Evolutionary conservation across 169 alveolate species (phyloP).

Genomic region (Plasmodium vivax): DNA sequence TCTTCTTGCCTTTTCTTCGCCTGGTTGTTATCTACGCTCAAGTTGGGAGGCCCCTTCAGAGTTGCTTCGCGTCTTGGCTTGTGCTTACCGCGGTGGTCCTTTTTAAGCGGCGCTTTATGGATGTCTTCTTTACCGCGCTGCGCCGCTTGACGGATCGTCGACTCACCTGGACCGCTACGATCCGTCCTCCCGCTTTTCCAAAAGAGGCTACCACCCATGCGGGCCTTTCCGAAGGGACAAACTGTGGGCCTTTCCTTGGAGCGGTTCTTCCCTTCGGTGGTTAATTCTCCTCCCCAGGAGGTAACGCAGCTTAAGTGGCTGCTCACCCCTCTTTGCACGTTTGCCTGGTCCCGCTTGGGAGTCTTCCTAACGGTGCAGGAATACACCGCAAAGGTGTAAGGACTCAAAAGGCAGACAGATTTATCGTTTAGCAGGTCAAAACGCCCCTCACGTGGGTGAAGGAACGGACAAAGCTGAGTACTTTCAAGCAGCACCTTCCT

Average conservation of each 20-base stretch:
- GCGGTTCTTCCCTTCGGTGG: not conserved
- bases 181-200: not conserved
- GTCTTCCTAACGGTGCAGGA: conserved; percentile 1
- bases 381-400: conserved; percentile 23
- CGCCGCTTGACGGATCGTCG: not conserved
- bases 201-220: not conserved
- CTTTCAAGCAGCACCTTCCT: conserved; percentile 18
- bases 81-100: not conserved
- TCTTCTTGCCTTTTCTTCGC: not conserved
- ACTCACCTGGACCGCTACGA: not conserved
- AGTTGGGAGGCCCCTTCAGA: not conserved
- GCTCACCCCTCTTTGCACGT: not conserved
- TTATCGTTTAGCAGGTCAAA: not conserved
- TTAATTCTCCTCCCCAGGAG: not conserved
- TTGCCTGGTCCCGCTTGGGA: not conserved
- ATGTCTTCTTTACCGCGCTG: not conserved
- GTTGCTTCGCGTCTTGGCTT: not conserved
- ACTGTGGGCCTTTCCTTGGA: not conserved
- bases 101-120: not conserved
- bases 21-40: not conserved
- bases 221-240: not conserved
- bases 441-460: not conserved
- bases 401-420: not conserved
- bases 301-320: not conserved
- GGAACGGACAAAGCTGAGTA: conserved; percentile 9